Evolutionary conservation across 2,329 filamentous ascomycete species (phyloP).

Genomic region (Alternaria viburni): DNA sequence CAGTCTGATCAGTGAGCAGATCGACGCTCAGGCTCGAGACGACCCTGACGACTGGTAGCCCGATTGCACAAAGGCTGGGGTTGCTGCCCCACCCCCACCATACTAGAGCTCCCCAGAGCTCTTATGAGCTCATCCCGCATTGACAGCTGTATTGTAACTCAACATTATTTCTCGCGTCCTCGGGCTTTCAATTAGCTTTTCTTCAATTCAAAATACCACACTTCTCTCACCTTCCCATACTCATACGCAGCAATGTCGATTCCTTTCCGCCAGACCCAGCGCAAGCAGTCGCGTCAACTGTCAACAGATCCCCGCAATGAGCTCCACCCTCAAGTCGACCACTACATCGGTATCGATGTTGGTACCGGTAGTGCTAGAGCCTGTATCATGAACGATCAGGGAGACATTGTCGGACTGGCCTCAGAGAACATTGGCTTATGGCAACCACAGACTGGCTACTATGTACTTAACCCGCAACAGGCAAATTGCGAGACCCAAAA

Average conservation of each 20-base stretch:
- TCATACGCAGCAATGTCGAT: slow-evolving; percentile 31
- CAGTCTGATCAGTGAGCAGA: slow-evolving; percentile 23
- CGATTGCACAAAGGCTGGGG: slow-evolving; percentile 27
- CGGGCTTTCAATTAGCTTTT: background rate
- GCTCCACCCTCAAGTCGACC: slow-evolving; percentile 62
- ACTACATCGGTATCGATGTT: slow-evolving; percentile 89
- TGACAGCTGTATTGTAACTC: slow-evolving; percentile 35
- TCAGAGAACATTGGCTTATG: slow-evolving; percentile 60
- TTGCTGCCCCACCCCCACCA: slow-evolving; percentile 44
- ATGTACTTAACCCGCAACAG: slow-evolving; percentile 47
- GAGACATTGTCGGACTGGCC: slow-evolving; percentile 76
- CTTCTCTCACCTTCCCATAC: background rate
- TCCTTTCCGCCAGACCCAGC: slow-evolving; percentile 36
- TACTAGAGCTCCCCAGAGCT: slow-evolving; percentile 35
- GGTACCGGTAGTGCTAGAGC: slow-evolving; percentile 94
- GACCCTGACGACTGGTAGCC: slow-evolving; percentile 16
- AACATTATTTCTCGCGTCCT: slow-evolving; percentile 33
- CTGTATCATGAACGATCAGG: slow-evolving; percentile 90
- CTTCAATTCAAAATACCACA: background rate
- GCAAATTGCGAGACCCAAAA: background rate
- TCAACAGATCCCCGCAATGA: slow-evolving; percentile 62
- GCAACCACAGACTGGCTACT: slow-evolving; percentile 62
- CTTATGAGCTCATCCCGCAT: slow-evolving; percentile 47
- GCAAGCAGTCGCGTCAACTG: slow-evolving; percentile 53
- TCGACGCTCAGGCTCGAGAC: slow-evolving; percentile 25